Evolutionary conservation across 495 filamentous ascomycete genomes (phyloP).

Genomic region (Podospora pseudocomata): DNA sequence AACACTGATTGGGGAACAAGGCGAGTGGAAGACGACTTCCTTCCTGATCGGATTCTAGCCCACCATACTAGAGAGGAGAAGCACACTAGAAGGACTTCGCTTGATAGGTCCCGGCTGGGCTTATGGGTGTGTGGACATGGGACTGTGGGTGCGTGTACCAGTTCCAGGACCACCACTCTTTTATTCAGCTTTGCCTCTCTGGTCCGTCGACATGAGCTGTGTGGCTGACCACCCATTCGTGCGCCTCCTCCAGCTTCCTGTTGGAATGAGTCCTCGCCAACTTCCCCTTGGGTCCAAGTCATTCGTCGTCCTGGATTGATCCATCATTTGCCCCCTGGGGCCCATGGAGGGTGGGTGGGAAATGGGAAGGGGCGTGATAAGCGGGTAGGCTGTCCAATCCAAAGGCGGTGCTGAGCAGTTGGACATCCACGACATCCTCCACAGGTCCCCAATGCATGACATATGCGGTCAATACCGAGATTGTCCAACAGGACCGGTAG

Average conservation of each 20-base stretch:
- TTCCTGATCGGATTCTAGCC: slow-evolving; percentile 24
- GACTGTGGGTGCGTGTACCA: background rate
- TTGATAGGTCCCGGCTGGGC: slow-evolving; percentile 4
- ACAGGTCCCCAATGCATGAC: slow-evolving; percentile 2
- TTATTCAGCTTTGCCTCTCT: background rate
- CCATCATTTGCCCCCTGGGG: background rate
- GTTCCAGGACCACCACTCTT: background rate
- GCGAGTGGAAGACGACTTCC: slow-evolving; percentile 12
- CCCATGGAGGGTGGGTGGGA: background rate
- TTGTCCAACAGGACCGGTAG: slow-evolving; percentile 11
- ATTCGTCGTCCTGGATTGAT: background rate
- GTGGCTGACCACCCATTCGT: background rate
- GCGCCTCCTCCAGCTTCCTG: background rate
- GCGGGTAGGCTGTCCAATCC: background rate
- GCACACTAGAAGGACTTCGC: background rate
- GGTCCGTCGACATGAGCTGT: background rate
- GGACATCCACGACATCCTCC: background rate
- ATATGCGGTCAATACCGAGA: slow-evolving; percentile 9
- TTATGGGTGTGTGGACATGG: background rate
- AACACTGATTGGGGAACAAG: slow-evolving; percentile 1
- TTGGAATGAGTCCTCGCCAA: background rate
- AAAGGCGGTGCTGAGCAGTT: background rate
- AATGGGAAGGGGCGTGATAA: background rate
- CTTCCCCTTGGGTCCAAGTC: background rate
- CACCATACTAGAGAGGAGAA: slow-evolving; percentile 1